Base-by-base conservation (phyloP, 1,284 basidiomycete species). In the Austroboletus novae-zelandiae region DNA sequence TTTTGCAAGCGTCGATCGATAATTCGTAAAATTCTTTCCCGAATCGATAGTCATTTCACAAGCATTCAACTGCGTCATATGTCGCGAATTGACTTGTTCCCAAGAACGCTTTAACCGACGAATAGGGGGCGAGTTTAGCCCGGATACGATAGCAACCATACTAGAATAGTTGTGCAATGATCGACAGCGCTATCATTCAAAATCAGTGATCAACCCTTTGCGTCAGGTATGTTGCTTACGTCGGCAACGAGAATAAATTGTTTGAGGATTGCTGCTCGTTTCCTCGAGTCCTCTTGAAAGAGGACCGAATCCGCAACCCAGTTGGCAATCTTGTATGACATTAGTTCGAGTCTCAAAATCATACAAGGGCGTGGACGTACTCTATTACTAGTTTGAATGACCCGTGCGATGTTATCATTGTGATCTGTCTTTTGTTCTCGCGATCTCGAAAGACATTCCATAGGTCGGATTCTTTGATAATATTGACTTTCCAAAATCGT, bases 261-360 rank as follows among this genome's bases (percentile, higher is more conserved):
- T 67, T 96, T 98, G 52, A 99, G 80, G 43, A 89, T 71, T 20
- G 74, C 72, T 5, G 92, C 90, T 17, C 96, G 83, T 67, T 86
- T 89, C 66, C 89, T 86, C 9, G 91, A 84, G 64, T 98, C 95
- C 55, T 91, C 88, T 59, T 92, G 87, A 48, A 76, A 79, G 27
- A 99, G 76, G 29, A 99, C 87, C 9, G 85, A 82, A 60, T 97
- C 93, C 3, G 92, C 89, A 2, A 99, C 95, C 94, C 97, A 99
- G 55, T 93, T 87, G 2, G 94, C 89, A 62, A 92, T 89, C 89
- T 90, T 54, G 44, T 43, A 8, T 29, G 4, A 25, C 15, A 9
- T 67, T 13, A 53, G 47, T 23, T 43, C 29, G 10, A 39, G 40
- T 13, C 15, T 47, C 43, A 37, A 13, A 34, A 34, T 34, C 18